Base-by-base conservation (phyloP, 805 yeast genomes). In the Wickerhamomyces subpelliculosus region DNA sequence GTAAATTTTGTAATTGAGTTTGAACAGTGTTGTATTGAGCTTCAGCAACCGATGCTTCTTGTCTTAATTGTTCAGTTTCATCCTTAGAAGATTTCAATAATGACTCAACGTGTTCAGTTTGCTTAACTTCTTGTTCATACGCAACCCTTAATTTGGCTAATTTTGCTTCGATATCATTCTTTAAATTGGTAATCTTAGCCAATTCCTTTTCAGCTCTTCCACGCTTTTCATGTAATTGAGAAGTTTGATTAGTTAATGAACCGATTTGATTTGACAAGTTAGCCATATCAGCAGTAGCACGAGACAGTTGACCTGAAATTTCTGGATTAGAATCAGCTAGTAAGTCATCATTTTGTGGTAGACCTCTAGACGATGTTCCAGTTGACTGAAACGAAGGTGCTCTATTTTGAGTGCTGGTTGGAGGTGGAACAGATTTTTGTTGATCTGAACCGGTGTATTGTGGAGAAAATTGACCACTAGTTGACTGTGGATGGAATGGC, bases 281-380 rank as follows among this genome's bases (percentile, higher is more conserved):
- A 13, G 95, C 96, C 57, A 87, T 73, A 49, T 86, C 96, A 7
- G 88, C 74, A 7, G 93, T 78, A 4, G 95, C 90, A 42, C 75
- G 74, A 1, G 95, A 78, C 35, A 87, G 64, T 52, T 80, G 78
- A 22, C 79, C 77, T 2, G 85, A 72, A 2, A 80, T 70, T 36
- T 74, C 84, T 11, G 58, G 50, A 32, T 48, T 48, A 1, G 59
- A 38, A 12, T 79, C 82, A 0, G 82, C 78, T 38, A 75, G 63
- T 36, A 79, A 58, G 44, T 78, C 85, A 39, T 58, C 61, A 37
- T 70, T 66, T 3, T 42, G 43, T 22, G 37, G 38, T 19, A 35
- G 38, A 30, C 47, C 19, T 14, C 9, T 6, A 21, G 14, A 25
- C n/a, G 41, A 30, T 37, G 39, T 1, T 51, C 40, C 23, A 36